A percentile compares a stretch with the other conserved stretches of the same genome.
Evolutionary conservation across 139 green algal genomes (phyloP).

Genomic region (Ettlia oleoabundans): DNA sequence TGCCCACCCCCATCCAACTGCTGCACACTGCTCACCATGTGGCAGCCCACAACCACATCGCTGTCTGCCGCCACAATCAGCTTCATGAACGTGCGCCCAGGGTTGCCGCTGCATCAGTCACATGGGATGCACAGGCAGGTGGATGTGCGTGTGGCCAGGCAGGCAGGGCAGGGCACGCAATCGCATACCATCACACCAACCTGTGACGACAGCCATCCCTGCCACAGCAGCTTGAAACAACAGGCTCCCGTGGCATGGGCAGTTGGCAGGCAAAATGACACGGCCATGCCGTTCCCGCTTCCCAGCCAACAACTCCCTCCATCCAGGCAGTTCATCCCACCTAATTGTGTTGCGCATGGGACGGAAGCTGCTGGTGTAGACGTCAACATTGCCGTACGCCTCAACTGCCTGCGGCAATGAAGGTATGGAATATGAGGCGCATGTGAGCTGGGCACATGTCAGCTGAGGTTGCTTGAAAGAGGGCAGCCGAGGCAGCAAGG

Average conservation of each 20-base stretch:
- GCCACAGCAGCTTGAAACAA: no score
- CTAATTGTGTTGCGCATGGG: conserved; percentile 94
- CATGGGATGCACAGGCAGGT: neutral
- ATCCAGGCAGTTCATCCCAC: neutral
- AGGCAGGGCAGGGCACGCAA: no score
- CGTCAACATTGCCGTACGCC: conserved; percentile 79
- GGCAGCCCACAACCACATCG: conserved; percentile 85
- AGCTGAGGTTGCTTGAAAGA: no score
- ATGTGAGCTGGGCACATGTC: no score
- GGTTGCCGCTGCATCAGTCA: conserved; percentile 53
- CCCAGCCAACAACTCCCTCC: neutral
- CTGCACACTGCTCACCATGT: conserved; percentile 87
- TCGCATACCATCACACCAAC: no score
- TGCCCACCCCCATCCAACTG: no score
- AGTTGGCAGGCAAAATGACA: no score
- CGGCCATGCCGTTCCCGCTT: neutral
- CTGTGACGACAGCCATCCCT: no score
- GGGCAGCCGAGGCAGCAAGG: no score
- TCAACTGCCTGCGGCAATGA: conserved; percentile 62
- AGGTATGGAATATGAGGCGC: neutral
- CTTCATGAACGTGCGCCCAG: conserved; percentile 79
- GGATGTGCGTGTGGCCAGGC: neutral
- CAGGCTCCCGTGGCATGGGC: no score
- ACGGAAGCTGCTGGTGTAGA: conserved; percentile 91
- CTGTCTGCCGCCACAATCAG: conserved; percentile 81